Base-by-base conservation (phyloP, 148 eudicot genomes). In the Dianthus caryophyllus region DNA sequence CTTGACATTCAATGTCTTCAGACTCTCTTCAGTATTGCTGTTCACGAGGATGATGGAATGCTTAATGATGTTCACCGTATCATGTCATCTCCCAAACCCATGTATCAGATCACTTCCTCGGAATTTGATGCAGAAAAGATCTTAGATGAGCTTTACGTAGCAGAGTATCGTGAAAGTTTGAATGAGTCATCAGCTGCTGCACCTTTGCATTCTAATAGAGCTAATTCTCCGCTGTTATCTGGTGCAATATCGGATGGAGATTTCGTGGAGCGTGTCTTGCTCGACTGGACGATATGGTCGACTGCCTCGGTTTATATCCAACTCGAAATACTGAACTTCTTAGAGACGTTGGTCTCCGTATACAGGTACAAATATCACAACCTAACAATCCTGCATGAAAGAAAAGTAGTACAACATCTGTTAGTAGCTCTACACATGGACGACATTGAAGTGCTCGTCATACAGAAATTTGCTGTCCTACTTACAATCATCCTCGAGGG, bases 251-350 rank as follows among this genome's bases (percentile, higher is more conserved):
- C 96, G 69, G 86, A 91, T 75, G 87, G 89, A 16, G 97, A 91
- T 74, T 85, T 88, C 87, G 93, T 88, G 24, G 97, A 91, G 75
- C 88, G 88, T 79, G 88, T 91, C 21, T 82, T 91, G 73, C 84
- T 91, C 74, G 93, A 91, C 83, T 91, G 97, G 97, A 84, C 90
- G n/a, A 71, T 88, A 21, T 91, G 97, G 97, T 90, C 85, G 56
- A 77, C 78, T 49, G 85, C 93, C 22, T 81, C 91, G 25, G 80
- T 85, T 81, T 80, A 93, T 29, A 78, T 88, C 53, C 97, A 91
- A 71, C 82, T 91, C 56, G 78, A 95, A 61, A 74, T 91, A 25
- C 68, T 91, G 65, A 90, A 89, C 54, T 91, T 87, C 80, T 87
- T 91, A 33, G 97, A 91, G 81, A 83, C 89, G 75, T 72, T 91